Base-by-base conservation (phyloP, 768 basidiomycete genomes). In the Collybia sordida region DNA sequence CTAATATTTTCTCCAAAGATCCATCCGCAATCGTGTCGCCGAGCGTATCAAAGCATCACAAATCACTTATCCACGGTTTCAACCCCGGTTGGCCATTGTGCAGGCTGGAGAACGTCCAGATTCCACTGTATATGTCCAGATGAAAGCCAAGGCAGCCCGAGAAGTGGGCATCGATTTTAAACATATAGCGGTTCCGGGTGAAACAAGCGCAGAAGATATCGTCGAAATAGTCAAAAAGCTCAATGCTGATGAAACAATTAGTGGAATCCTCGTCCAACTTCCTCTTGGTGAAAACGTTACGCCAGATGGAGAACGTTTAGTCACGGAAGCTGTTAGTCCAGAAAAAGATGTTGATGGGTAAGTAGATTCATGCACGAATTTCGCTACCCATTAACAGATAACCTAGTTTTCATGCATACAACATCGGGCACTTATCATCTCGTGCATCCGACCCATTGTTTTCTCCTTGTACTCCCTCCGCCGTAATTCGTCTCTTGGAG, bases 341-440 rank as follows among this genome's bases (percentile, higher is more conserved):
- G 81, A 87, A 66, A 99, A 99, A 72, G 97, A 99, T 59, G 88
- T 99, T 52, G 97, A 99, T 68, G 97, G 94, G 92, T 94, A 59
- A 49, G 78, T 68, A 42, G 35, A 40, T 19, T 45, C 48, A 37
- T 45, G 37, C 43, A 40, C 42, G 28, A n/a, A 39, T 42, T 39
- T 37, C 28, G 34, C 31, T 39, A 51, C 50, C 42, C 24, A 21
- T 39, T 51, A 36, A 42, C 49, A 14, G 40, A n/a, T 34, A 14
- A 38, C 31, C 27, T 36, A 94, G 96, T 22, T 99, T 99, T 78
- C 93, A 98, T 72, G 93, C 96, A 4, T 95, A 96, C 70, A 99
- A 98, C 70, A 97, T 98, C 54, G 96, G 97, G 14, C 89, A 93
- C 59, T 79, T 99, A 39, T 86, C 90, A 40, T 97, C 94, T 39